A percentile compares a stretch with the other conserved stretches of the same genome.
These are phyloP conservation scores for Ilyonectria sp. DNA, from an alignment of 2,329 filamentous ascomycete species.

Conservation along the genomic window DNA sequence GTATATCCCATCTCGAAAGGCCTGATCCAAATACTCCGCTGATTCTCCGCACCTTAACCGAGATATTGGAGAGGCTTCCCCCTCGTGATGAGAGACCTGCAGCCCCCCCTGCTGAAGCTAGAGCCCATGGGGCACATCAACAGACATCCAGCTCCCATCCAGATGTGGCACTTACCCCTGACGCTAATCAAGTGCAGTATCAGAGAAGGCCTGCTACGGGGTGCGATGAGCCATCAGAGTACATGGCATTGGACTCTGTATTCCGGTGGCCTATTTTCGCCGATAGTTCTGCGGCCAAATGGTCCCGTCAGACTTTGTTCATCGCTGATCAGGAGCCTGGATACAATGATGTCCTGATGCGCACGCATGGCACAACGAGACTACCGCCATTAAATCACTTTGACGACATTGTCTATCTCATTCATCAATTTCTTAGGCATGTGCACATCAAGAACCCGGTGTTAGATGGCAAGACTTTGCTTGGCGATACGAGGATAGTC, in stretches of 20 bases:
- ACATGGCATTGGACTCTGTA: conserved; percentile 9
- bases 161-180: neutral
- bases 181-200: neutral
- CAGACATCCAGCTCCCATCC: neutral
- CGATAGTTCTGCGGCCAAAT: conserved; percentile 10
- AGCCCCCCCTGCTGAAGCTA: neutral
- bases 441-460: conserved; percentile 31
- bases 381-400: conserved; percentile 7
- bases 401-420: conserved; percentile 16
- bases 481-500: conserved; percentile 12
- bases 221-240: conserved; percentile 10
- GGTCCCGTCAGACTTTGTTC: conserved; percentile 5
- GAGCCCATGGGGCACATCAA: neutral
- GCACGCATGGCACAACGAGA: neutral
- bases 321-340: conserved; percentile 10
- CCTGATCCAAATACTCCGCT: conserved; percentile 5
- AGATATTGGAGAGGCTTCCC: conserved; percentile 20
- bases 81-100: neutral
- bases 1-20: neutral
- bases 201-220: neutral
- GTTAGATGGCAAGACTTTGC: conserved; percentile 17
- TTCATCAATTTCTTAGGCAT: conserved; percentile 18
- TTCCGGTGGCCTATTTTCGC: conserved; percentile 23
- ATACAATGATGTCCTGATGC: neutral
- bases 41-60: conserved; percentile 12